A percentile compares a stretch with the other conserved stretches of the same genome.
Evolutionary conservation across 306 rosid genomes (phyloP).

Genomic region (Morella rubra): DNA sequence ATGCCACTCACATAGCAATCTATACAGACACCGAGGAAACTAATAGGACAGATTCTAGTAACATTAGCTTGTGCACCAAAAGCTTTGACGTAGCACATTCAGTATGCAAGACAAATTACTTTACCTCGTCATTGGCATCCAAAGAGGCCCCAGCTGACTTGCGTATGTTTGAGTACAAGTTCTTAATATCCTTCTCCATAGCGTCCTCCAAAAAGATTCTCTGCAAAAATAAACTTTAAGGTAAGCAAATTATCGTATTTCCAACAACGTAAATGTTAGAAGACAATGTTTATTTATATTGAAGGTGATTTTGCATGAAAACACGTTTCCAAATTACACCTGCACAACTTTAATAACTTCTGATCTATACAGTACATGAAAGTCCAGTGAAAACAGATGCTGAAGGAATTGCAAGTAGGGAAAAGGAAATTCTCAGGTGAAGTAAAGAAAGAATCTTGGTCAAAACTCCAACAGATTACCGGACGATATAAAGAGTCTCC

Average conservation of each 20-base stretch:
- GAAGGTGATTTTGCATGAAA: background rate
- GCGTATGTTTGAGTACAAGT: constrained; percentile 42
- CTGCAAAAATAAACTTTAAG: constrained; percentile 44
- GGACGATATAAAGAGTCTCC: background rate
- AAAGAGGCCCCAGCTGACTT: constrained; percentile 34
- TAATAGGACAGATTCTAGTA: background rate
- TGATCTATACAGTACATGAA: background rate
- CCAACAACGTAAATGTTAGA: background rate
- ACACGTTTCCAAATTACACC: background rate
- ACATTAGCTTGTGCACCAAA: background rate
- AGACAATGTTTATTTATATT: background rate
- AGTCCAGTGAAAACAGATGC: background rate
- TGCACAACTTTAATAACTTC: background rate
- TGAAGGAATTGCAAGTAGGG: background rate
- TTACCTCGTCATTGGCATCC: constrained; percentile 51
- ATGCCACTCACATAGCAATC: background rate
- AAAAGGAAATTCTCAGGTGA: background rate
- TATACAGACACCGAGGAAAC: background rate
- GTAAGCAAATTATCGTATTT: constrained; percentile 12
- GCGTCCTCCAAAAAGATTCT: constrained; percentile 40
- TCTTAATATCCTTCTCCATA: constrained; percentile 47
- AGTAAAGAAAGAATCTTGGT: background rate
- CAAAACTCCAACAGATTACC: background rate
- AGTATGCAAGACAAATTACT: background rate
- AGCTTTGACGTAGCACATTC: background rate